These are phyloP conservation scores for Bodo saltans DNA, from an alignment of 78 protist genomes.

Conservation along the genomic window DNA sequence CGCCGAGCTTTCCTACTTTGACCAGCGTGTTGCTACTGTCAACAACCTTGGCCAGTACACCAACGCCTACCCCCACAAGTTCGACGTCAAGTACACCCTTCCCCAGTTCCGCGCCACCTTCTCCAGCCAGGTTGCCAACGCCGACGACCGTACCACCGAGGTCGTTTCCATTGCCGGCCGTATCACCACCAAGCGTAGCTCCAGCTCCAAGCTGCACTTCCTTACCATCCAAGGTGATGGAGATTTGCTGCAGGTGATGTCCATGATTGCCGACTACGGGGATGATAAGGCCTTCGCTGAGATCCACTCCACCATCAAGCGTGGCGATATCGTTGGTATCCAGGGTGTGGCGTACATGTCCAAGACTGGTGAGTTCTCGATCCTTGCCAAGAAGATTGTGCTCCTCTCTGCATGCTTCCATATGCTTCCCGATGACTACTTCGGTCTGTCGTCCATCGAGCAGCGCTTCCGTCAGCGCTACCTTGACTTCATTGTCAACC, in stretches of 20 bases:
- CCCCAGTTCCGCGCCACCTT: slow-evolving; percentile 47
- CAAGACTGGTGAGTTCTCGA: slow-evolving; percentile 91
- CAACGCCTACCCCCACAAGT: slow-evolving; percentile 77
- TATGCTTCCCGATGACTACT: slow-evolving; percentile 73
- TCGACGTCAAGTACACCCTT: slow-evolving; percentile 18
- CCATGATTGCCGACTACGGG: slow-evolving; percentile 30
- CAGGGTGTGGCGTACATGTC: slow-evolving; percentile 84
- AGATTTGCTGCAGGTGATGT: slow-evolving; percentile 75
- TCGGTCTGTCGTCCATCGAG: slow-evolving; percentile 67
- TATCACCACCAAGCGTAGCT: slow-evolving; percentile 61
- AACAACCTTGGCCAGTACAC: not conserved
- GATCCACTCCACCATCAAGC: slow-evolving; percentile 50
- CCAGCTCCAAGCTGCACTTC: slow-evolving; percentile 78
- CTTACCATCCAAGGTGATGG: slow-evolving; percentile 79
- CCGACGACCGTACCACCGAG: not conserved
- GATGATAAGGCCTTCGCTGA: slow-evolving; percentile 56
- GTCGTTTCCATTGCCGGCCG: slow-evolving; percentile 72
- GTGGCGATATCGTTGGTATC: slow-evolving; percentile 98
- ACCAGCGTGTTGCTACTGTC: not conserved
- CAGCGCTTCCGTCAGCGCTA: slow-evolving; percentile 89
- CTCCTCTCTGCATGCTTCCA: slow-evolving; percentile 97
- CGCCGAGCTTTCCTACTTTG: not conserved
- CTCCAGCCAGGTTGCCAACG: not conserved
- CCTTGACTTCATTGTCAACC: slow-evolving; percentile 93
- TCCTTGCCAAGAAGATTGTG: slow-evolving; percentile 64